A percentile compares a stretch with the other conserved stretches of the same genome.
Conservation (phyloP, 345 rosid species). For the Cardamine resedifolia region DNA sequence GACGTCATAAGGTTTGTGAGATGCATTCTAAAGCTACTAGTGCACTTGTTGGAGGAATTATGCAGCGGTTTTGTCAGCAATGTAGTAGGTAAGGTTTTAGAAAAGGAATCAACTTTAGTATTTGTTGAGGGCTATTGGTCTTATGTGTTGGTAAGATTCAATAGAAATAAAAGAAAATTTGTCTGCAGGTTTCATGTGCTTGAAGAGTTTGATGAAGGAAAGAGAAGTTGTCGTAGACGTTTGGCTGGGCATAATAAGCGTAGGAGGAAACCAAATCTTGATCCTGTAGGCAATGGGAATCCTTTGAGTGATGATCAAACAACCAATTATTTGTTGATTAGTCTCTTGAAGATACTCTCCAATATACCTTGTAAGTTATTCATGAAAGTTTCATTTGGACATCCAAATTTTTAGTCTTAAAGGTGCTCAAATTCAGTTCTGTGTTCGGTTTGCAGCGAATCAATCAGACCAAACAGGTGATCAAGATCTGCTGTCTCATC, state of each 20-base stretch:
- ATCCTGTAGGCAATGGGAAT: conserved; percentile 48
- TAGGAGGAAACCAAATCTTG: conserved; percentile 90
- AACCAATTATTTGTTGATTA: conserved; percentile 71
- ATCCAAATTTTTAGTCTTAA: neutral
- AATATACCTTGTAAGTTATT: conserved; percentile 80
- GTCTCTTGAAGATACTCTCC: conserved; percentile 83
- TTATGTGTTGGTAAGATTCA: neutral
- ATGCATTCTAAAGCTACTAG: conserved; percentile 88
- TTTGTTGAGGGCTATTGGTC: neutral
- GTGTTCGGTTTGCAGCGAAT: conserved; percentile 56
- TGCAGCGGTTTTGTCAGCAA: conserved; percentile 99
- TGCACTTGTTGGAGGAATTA: conserved; percentile 78
- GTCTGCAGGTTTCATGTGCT: conserved; percentile 84
- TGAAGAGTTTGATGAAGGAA: conserved; percentile 97
- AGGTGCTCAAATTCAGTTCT: neutral
- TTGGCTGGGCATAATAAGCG: conserved; percentile 97
- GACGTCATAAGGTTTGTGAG: conserved; percentile 96
- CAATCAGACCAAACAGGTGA: conserved; percentile 59
- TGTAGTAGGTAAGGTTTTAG: conserved; percentile 42
- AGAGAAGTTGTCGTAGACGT: conserved; percentile 98
- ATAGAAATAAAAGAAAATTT: too few relatives aligned
- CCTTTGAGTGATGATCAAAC: conserved; percentile 67
- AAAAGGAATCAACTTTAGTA: neutral
- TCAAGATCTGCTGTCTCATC: conserved; percentile 75
- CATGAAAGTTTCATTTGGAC: neutral